Base-by-base conservation (phyloP, 371 early-diverging fungal genomes). In the Saksenaea oblongispora region DNA sequence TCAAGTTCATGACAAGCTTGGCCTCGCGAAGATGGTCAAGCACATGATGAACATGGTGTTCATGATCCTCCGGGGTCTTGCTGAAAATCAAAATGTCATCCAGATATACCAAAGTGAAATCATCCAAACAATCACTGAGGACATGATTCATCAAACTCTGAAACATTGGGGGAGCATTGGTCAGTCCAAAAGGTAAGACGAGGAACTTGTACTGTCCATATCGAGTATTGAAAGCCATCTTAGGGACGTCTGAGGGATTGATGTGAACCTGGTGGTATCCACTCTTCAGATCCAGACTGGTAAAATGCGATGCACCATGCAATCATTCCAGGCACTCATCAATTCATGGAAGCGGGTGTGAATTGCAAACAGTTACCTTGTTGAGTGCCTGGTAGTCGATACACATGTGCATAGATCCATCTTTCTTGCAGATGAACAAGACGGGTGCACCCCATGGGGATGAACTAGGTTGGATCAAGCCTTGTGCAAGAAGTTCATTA, bases 371-470 rank as follows among this genome's bases (percentile, higher is more conserved):
- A 10, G 59, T 59, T 3, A 59, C 42, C 26, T 34, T 18, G 27
- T 59, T 59, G 59, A 44, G 14, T 39, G 26, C 10, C 42, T 44
- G 39, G 36, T 72, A 74, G 44, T 78, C 71, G 1, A 74, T 59
- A 61, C 76, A 83, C 51, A 84, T 58, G 0, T 79, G 72, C 26
- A 84, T 9, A 1, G 61, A 18, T 3, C 87, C 86, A 35, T 83
- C 79, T 44, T 86, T 85, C 67, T 88, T 85, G 5, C 66, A 62
- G 0, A 83, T 86, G 67, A 88, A 87, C 5, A 87, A 58, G 1
- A 85, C 71, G 9, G 88, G 87, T 11, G 85, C n/a, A n/a, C n/a
- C n/a, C n/a, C n/a, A n/a, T n/a, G n/a, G n/a, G n/a, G n/a, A n/a
- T n/a, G n/a, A n/a, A 1, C 44, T 58, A 0, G 67, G 63, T 1